Evolutionary conservation across 768 basidiomycete genomes (phyloP).

Genomic region (Russula abietina): DNA sequence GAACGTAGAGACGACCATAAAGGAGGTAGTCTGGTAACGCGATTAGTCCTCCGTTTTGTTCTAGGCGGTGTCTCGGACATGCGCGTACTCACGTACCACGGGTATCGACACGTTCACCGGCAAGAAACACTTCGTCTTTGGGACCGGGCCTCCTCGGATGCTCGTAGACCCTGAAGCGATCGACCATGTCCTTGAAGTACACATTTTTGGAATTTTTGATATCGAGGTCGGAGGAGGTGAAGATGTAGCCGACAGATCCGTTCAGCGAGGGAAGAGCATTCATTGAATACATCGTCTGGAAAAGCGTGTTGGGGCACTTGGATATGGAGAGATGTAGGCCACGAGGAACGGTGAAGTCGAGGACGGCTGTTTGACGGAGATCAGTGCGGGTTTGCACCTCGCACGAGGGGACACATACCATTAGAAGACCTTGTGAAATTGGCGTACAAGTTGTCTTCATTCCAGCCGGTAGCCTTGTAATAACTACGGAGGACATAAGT

Average conservation of each 20-base stretch:
- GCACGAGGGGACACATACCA: constrained; percentile 42
- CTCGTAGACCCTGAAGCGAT: constrained; percentile 79
- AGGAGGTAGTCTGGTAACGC: constrained; percentile 73
- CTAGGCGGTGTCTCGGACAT: background rate
- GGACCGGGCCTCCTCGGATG: constrained; percentile 74
- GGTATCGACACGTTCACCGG: constrained; percentile 69
- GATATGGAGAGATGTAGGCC: constrained; percentile 76
- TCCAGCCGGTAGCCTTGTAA: constrained; percentile 93
- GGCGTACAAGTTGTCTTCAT: constrained; percentile 89
- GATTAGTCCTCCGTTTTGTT: background rate
- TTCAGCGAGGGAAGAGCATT: constrained; percentile 89
- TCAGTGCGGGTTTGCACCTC: background rate
- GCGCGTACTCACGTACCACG: constrained; percentile 48
- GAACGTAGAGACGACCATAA: constrained; percentile 88
- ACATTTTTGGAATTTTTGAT: constrained; percentile 64
- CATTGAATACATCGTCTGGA: constrained; percentile 88
- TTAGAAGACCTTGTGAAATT: constrained; percentile 86
- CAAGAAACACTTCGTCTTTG: constrained; percentile 75
- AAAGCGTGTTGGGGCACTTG: constrained; percentile 83
- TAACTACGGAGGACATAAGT: constrained; percentile 85
- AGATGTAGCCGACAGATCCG: constrained; percentile 90
- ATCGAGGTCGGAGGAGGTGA: constrained; percentile 79
- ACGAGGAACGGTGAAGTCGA: constrained; percentile 84
- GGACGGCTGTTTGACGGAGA: constrained; percentile 51
- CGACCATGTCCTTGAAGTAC: constrained; percentile 82